Evolutionary conservation across 352 stramenopile genomes (phyloP), one percentile per base, ranked within the genome.

Genomic region (Globisporangium alternatum): DNA sequence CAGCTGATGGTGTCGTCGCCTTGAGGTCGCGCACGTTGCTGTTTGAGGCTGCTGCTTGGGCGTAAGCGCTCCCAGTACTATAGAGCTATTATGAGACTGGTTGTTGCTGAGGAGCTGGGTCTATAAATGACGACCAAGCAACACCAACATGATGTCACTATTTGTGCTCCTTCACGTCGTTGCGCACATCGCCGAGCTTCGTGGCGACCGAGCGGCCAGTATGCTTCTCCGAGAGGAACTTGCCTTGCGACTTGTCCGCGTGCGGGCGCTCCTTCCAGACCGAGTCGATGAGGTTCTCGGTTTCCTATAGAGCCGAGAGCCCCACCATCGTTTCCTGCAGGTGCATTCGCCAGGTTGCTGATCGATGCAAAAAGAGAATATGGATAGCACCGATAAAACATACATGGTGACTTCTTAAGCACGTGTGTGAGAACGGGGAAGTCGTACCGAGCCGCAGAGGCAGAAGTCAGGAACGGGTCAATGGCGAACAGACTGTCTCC

Each of bases 401-500:
- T 10, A 9, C 39, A 54, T 1, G 5, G 33, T 13, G 7, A 39
- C 33, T 44, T 17, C 5, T 37, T 10, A 28, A 63, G 17, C 2
- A 15, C 10, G 15, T 62, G 19, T 25, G 15, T 43, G 3, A 13
- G 8, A 44, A 28, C 31, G 56, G 13, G 5, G 30, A 37, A 30
- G 7, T 5, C 70, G 4, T 70, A 91, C 82, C 85, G 75, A 67
- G 88, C 89, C 25, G 81, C 74, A 15, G 85, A 86, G 2, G 97
- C 93, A 12, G 97, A 96, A 43, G 97, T 97, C 31, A 99, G 81
- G 52, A 93, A 97, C 0, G 96, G 91, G 68, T 99, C 97, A 60
- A 99, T 98, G 22, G 93, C 97, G 45, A 99, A 90, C 41, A 74
- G 80, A 21, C 76, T 81, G 2, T 83, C 71, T 43, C 68, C 66